Conservation (phyloP, 169 alveolate species). For the Eimeria sp. region DNA sequence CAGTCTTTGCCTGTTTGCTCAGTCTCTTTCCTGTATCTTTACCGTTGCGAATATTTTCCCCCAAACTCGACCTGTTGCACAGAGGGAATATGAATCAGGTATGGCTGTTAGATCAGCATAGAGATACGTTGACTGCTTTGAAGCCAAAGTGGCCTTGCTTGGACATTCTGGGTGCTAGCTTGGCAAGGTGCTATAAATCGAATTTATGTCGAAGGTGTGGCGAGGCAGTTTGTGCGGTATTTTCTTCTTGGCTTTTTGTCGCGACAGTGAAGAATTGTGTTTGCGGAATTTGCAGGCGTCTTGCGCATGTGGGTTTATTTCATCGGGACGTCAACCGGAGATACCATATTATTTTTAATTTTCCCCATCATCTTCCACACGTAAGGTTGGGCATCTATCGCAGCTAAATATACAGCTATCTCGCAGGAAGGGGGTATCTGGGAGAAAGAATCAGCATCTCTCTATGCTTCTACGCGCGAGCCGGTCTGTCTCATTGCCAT, state of each 20-base stretch:
- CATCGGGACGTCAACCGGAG: constrained; percentile 64
- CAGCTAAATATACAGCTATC: background rate
- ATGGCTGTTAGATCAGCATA: background rate
- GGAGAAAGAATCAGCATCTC: background rate
- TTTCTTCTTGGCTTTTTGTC: background rate
- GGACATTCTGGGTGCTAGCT: background rate
- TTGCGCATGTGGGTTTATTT: constrained; percentile 74
- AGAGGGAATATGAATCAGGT: constrained; percentile 73
- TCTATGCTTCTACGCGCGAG: background rate
- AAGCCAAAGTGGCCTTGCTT: background rate
- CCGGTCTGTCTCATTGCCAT: background rate
- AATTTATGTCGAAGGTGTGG: background rate
- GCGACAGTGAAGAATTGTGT: background rate
- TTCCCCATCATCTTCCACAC: constrained; percentile 68
- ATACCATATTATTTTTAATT: constrained; percentile 22
- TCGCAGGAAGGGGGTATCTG: background rate
- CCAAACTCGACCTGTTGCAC: constrained; percentile 75
- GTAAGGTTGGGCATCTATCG: constrained; percentile 18
- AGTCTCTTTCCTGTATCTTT: constrained; percentile 57
- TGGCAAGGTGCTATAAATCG: background rate
- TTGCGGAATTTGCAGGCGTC: constrained; percentile 57
- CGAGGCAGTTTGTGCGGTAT: background rate
- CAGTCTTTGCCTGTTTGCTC: background rate
- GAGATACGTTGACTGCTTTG: background rate
- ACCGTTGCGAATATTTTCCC: constrained; percentile 68